Percentiles rank a stretch among this genome's conserved stretches.
phyloP scores from a whole-genome alignment of 805 yeast genomes.

The Myxozyma kluyveri region DNA sequence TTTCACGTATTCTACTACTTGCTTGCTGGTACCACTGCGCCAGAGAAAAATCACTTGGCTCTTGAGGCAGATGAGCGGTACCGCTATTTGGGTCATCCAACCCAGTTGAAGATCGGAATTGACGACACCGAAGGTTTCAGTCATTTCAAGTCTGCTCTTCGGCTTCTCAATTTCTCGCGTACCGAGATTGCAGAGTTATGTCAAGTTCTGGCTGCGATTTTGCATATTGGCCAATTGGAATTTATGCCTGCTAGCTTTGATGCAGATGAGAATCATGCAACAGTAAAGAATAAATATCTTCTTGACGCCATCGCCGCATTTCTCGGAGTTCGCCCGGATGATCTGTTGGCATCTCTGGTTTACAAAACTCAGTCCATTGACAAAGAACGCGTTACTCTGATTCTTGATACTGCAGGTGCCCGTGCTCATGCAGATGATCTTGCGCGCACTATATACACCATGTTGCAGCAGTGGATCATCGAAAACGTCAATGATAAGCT shows the following conservation, averaged over 20 bases:
- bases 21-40: slow-evolving; percentile 48
- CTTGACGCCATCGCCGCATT: slow-evolving; percentile 40
- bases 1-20: slow-evolving; percentile 60
- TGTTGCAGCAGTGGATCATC: slow-evolving; percentile 42
- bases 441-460: slow-evolving; percentile 43
- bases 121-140: slow-evolving; percentile 51
- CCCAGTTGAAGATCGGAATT: slow-evolving; percentile 45
- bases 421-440: slow-evolving; percentile 44
- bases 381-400: slow-evolving; percentile 43
- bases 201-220: slow-evolving; percentile 45
- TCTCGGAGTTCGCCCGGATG: slow-evolving; percentile 42
- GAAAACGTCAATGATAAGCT: slow-evolving; percentile 40
- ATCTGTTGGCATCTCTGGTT: slow-evolving; percentile 39
- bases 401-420: slow-evolving; percentile 44
- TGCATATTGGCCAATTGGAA: slow-evolving; percentile 45
- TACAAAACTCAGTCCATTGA: slow-evolving; percentile 41
- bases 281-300: slow-evolving; percentile 32
- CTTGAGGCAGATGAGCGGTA: slow-evolving; percentile 41
- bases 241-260: slow-evolving; percentile 38
- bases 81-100: slow-evolving; percentile 46
- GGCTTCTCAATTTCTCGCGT: slow-evolving; percentile 48
- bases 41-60: slow-evolving; percentile 44
- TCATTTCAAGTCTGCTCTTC: slow-evolving; percentile 49
- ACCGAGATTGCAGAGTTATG: slow-evolving; percentile 51
- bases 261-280: slow-evolving; percentile 27